Evolutionary conservation across 2,329 filamentous ascomycete genomes (phyloP).

Genomic region (Thermothelomyces thermophilus): DNA sequence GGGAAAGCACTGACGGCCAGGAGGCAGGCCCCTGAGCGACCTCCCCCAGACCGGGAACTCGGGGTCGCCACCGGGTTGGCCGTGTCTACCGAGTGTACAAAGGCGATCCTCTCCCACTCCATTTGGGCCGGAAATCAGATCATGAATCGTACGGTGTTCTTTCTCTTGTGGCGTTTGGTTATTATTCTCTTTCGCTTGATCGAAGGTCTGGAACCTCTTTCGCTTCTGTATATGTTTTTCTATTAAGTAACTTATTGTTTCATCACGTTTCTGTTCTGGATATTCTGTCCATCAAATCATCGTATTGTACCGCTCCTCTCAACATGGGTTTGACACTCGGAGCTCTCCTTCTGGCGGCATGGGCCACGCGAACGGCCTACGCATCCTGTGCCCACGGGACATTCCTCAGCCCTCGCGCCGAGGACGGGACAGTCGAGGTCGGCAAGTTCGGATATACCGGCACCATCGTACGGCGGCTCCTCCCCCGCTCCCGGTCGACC

Average conservation of each 20-base stretch:
- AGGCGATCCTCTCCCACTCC: conserved; percentile 13
- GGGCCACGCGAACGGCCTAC: conserved; percentile 24
- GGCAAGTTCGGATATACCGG: conserved; percentile 30
- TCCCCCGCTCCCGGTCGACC: neutral
- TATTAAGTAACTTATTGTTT: conserved; percentile 2
- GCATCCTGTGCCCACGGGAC: conserved; percentile 27
- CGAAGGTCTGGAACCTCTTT: conserved; percentile 22
- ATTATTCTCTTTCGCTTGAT: conserved; percentile 4
- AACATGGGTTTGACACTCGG: conserved; percentile 19
- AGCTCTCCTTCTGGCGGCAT: conserved; percentile 20
- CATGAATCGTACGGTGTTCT: conserved; percentile 14
- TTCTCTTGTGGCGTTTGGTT: conserved; percentile 10
- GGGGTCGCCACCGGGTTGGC: conserved; percentile 8
- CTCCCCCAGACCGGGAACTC: conserved; percentile 9
- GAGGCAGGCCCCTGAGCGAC: neutral
- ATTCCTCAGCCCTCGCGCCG: conserved; percentile 25
- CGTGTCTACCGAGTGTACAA: conserved; percentile 8
- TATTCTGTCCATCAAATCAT: neutral
- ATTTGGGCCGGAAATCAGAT: too few species aligned
- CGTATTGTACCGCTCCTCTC: conserved; percentile 1
- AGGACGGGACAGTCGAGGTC: conserved; percentile 27
- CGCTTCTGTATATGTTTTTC: conserved; percentile 6
- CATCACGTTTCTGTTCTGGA: conserved; percentile 6
- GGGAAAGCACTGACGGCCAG: neutral
- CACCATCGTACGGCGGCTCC: conserved; percentile 12